Evolutionary conservation across 2,329 filamentous ascomycete genomes (phyloP).

Genomic region (Sclerotinia spermophila): DNA sequence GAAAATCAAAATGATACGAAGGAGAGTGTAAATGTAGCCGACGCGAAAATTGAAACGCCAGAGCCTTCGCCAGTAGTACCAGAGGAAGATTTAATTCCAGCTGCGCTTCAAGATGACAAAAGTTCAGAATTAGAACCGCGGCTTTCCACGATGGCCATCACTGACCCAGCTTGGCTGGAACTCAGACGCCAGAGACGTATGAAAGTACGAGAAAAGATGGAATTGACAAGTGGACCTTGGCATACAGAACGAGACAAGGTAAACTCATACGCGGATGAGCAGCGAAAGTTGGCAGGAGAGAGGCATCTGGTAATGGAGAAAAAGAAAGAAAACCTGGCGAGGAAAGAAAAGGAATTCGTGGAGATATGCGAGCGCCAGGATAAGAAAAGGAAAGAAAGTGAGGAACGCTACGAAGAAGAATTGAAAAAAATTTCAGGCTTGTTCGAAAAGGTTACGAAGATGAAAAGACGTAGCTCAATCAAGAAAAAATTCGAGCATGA

Average conservation of each 20-base stretch:
- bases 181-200: not conserved
- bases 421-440: not conserved
- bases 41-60: not conserved
- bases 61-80: not conserved
- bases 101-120: not conserved
- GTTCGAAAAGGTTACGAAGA: not conserved
- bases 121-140: not conserved
- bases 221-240: not conserved
- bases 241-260: not conserved
- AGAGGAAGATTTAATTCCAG: not conserved
- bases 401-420: not conserved
- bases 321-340: not conserved
- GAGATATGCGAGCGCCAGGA: not conserved
- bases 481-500: not conserved
- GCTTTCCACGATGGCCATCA: not conserved
- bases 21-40: not conserved
- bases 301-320: not conserved
- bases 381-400: not conserved
- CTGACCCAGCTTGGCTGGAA: not conserved
- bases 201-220: not conserved
- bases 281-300: fast-evolving
- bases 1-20: not conserved
- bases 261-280: not conserved
- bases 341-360: not conserved
- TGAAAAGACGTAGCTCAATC: not conserved